Evolutionary conservation across 495 filamentous ascomycete species (phyloP), one percentile per base, ranked within the genome.

Genomic region (Podospora australis): DNA sequence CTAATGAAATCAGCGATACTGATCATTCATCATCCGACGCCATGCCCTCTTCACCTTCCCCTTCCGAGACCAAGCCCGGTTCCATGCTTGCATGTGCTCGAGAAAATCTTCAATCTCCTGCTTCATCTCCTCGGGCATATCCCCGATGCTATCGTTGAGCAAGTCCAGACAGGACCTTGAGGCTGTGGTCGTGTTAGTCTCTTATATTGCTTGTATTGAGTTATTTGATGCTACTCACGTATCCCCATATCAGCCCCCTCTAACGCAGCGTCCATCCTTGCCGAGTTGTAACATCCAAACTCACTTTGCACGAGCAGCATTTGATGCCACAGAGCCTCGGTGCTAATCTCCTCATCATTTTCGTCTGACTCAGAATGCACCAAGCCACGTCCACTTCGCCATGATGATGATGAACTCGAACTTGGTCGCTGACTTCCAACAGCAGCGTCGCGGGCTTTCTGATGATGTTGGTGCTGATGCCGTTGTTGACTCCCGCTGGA

Each of bases 241-340:
- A 69, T 56, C 28, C 65, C 14, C 5, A 9, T 26, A 48, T 23
- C 55, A 7, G 59, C 63, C n/a, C 54, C 59, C 8, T 63, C 66
- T 19, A 74, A 48, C 4, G 70, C 70, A 10, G 68, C 66, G 20
- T 58, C 57, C 69, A 74, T 71, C 21, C 70, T 52, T 16, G 70
- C 66, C 6, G 68, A 71, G 34, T 70, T 70, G 47, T 74, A 74
- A 52, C 69, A 72, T 7, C 69, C 66, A 24, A 67, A 72, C 17
- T 50, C 62, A 29, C 52, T 51, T 52, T 74, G 70, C 9, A 74
- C 62, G 11, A 60, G 62, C 19, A 74, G 57, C 70, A 74, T 74
- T 21, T 69, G 66, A 39, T 57, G 53, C 70, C 70, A 74, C 16
- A 74, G 58, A 22, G 58, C 60, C 39, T 59, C 59, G 19, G 64